Evolutionary conservation across 2,329 filamentous ascomycete species (phyloP).

Genomic region (Epichloe sp.): DNA sequence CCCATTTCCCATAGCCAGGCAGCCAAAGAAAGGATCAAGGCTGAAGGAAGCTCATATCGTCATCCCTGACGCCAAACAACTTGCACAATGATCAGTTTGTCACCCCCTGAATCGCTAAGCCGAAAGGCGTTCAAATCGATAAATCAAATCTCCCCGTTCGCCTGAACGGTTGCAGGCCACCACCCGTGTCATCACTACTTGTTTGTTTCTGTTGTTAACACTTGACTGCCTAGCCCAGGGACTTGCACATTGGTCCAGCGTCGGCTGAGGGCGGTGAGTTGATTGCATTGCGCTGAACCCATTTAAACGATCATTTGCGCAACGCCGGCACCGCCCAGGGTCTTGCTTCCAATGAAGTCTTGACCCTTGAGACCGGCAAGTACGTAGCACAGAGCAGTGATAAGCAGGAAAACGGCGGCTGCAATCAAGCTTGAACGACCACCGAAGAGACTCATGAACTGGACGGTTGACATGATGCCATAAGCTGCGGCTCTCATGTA

Average conservation of each 20-base stretch:
- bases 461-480: conserved; percentile 61
- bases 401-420: conserved; percentile 64
- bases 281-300: neutral
- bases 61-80: conserved; percentile 18
- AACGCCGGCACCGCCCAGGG: conserved; percentile 81
- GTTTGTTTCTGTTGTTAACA: neutral
- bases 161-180: neutral
- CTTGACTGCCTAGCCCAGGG: neutral
- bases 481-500: conserved; percentile 93
- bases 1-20: neutral
- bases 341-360: conserved; percentile 87
- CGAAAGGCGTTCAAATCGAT: neutral
- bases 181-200: neutral
- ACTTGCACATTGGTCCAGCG: neutral
- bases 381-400: conserved; percentile 70
- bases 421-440: conserved; percentile 65
- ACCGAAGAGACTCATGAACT: conserved; percentile 67
- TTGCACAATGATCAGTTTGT: conserved; percentile 11
- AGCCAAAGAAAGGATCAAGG: conserved; percentile 4
- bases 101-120: neutral
- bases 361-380: conserved; percentile 71
- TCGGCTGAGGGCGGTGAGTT: neutral
- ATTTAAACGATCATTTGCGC: conserved; percentile 92
- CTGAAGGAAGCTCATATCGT: conserved; percentile 14
- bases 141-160: neutral